These are phyloP conservation scores for Solanum etuberosum DNA, from an alignment of 257 asterid genomes.

Conservation along the genomic window DNA sequence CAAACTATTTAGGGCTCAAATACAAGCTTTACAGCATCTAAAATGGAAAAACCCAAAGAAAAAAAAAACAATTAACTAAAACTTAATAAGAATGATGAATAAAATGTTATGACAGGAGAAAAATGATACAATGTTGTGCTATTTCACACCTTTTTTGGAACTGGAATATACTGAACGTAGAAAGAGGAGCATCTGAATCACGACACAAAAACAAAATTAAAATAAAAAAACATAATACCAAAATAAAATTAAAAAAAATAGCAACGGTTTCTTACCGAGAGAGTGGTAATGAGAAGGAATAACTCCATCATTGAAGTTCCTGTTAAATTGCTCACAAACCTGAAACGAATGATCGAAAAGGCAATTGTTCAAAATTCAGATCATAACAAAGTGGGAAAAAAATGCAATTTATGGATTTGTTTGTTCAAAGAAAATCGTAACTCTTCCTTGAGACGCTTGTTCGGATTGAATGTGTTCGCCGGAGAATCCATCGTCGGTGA, in stretches of 20 bases:
- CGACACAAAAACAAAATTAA: not conserved
- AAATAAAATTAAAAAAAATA: not conserved
- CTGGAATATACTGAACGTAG: slow-evolving; percentile 40
- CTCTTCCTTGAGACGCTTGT: slow-evolving; percentile 74
- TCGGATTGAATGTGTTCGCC: slow-evolving; percentile 40
- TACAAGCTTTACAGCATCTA: not conserved
- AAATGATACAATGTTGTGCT: not conserved
- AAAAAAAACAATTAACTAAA: not conserved
- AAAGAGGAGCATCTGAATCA: slow-evolving; percentile 40
- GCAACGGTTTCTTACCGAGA: slow-evolving; percentile 21
- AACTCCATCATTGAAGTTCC: slow-evolving; percentile 69
- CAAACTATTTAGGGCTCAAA: not conserved
- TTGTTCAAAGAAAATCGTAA: slow-evolving; percentile 5
- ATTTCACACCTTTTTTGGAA: slow-evolving; percentile 24
- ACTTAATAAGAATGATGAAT: not conserved
- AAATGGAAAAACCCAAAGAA: not conserved
- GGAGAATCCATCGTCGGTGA: slow-evolving; percentile 34
- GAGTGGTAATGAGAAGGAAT: slow-evolving; percentile 30
- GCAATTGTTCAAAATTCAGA: not conserved
- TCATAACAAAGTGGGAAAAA: not conserved
- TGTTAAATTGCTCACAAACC: slow-evolving; percentile 72
- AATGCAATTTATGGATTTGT: not conserved
- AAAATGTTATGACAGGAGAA: not conserved
- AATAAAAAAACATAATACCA: not conserved
- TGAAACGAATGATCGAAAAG: slow-evolving; percentile 11